Base-by-base conservation (phyloP, 1,139 yeast genomes). In the Geotrichum phurueaensis region DNA sequence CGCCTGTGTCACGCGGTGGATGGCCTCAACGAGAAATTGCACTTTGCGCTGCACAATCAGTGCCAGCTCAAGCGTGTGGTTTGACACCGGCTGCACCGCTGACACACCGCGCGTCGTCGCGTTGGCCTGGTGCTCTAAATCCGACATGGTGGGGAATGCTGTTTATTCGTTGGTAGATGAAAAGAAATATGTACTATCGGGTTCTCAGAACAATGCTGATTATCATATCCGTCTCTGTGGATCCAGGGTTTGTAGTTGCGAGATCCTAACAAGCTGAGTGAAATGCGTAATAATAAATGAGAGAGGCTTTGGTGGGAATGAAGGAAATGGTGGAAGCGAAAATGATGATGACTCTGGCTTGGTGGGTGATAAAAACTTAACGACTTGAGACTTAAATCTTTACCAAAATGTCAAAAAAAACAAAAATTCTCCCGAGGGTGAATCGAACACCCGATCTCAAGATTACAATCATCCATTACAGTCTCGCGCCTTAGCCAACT, bases 401-500 rank as follows among this genome's bases (percentile, higher is more conserved):
- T n/a, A n/a, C n/a, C n/a, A n/a, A 25, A 25, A 25, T 3, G 6
- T 25, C 3, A 25, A 25, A 25, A 25, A 25, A 3, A 25, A 25
- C 6, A 78, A 75, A 73, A 69, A 75, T 73, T 66, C 84, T 83
- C 87, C 84, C 80, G 86, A 84, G 86, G 84, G 87, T 80, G 87
- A 83, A 83, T 83, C 86, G 87, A 84, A 84, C 87, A 80, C 87
- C 84, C 86, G 87, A 83, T 83, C 85, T 82, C 85, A 82, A 83
- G 87, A 83, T 83, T 69, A 76, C 85, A 76, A 69, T 73, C 76
- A 31, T 63, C 77, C 77, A 78, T 83, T 83, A 83, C 87, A 83
- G 87, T 82, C 87, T 84, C 84, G 85, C 86, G 87, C 87, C 85
- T 83, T 83, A 83, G 70, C 87, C 86, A 83, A 82, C 87, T 83